Base-by-base conservation (phyloP, 2,329 filamentous ascomycete species). In the Tolypocladium paradoxum region DNA sequence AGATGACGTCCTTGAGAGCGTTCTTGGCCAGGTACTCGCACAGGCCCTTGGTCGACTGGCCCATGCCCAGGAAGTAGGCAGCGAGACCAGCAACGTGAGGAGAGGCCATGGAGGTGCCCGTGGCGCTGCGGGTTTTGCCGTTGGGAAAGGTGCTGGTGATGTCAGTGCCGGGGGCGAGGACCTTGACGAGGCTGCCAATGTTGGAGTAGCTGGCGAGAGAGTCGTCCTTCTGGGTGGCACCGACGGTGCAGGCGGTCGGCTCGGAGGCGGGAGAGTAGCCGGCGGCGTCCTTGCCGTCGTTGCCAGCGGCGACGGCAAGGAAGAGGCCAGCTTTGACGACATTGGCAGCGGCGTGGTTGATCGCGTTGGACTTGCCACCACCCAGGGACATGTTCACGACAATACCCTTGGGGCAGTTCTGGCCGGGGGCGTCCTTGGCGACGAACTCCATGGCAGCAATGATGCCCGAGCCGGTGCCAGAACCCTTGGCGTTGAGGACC, bases 321-420 rank as follows among this genome's bases (percentile, higher is more conserved):
- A 78, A 76, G 54, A 79, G 64, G 37, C 76, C 77, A 2, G 65
- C 63, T 20, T 55, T 54, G 57, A 76, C 67, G 40, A 77, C 68
- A 45, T 61, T 63, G 27, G 65, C 66, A 31, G 77, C 75, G 18
- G 76, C 77, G 36, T 60, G 61, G 70, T 81, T 81, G 57, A 79
- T 61, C 35, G 75, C 62, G 0, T 65, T 47, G 6, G 74, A 76
- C 57, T 60, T 64, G 54, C 57, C 48, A n/a, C 77, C 77, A 45
- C 78, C 77, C 12, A 82, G 72, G 9, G 75, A 78, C 76, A 81
- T 78, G 68, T 75, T 79, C 60, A 74, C 73, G 37, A 81, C 73
- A 46, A 71, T 64, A 43, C 74, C 73, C 50, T 65, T 69, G 60
- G 68, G 64, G 66, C 73, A 74, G 56, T 51, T 61, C 54, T 68